These are phyloP conservation scores for Phytophthora syringae DNA, from an alignment of 352 stramenopile genomes.

Conservation along the genomic window DNA sequence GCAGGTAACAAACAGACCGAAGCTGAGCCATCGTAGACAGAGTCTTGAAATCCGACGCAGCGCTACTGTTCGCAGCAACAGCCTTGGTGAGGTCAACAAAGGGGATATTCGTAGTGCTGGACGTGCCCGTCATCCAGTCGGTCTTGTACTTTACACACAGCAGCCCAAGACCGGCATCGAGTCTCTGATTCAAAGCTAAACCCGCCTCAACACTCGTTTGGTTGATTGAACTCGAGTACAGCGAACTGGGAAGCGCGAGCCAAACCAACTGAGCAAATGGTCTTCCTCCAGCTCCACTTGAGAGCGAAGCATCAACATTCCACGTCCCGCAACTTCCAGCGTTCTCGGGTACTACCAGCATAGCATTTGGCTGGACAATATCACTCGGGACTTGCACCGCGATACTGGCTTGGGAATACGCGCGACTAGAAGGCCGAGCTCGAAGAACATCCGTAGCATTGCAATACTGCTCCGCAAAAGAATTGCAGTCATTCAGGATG, in stretches of 20 bases:
- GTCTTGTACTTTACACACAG: constrained; percentile 60
- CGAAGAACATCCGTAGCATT: constrained; percentile 53
- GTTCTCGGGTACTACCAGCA: constrained; percentile 61
- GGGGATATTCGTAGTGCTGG: constrained; percentile 30
- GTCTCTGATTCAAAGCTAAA: constrained; percentile 29
- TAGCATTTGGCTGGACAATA: constrained; percentile 46
- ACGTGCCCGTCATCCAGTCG: constrained; percentile 48
- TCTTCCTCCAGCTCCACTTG: constrained; percentile 57
- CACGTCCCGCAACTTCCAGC: constrained; percentile 67
- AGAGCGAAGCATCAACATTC: constrained; percentile 58
- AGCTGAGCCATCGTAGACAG: constrained; percentile 57
- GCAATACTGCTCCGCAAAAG: constrained; percentile 56
- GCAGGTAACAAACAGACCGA: constrained; percentile 57
- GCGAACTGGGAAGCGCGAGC: constrained; percentile 45
- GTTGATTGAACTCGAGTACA: constrained; percentile 23
- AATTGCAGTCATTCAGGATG: constrained; percentile 56
- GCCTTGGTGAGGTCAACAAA: constrained; percentile 35
- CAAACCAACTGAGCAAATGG: constrained; percentile 48
- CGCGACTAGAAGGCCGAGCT: constrained; percentile 54
- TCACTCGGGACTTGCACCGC: constrained; percentile 33
- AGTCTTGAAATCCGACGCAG: constrained; percentile 26
- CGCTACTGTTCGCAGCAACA: constrained; percentile 10
- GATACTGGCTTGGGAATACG: constrained; percentile 62
- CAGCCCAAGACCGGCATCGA: constrained; percentile 40
- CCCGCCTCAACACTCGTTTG: constrained; percentile 12